Conservation (phyloP, 2,329 filamentous ascomycete genomes). For the Colletotrichum nymphaeae region DNA sequence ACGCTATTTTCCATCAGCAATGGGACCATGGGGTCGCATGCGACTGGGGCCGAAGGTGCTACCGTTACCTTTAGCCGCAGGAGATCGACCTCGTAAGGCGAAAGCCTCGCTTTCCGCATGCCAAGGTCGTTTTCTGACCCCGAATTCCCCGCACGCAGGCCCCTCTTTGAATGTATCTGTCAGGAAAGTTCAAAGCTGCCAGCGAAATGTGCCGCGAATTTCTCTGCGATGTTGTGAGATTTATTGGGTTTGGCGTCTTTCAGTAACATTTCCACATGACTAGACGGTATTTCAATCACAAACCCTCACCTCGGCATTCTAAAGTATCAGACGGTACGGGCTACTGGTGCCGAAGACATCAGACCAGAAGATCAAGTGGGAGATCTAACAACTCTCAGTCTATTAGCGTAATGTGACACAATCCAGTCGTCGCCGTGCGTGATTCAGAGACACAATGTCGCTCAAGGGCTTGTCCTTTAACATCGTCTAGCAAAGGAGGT, state of each 20-base stretch:
- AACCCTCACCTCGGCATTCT: neutral
- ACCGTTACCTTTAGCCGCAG: neutral
- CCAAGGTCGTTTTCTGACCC: constrained; percentile 1
- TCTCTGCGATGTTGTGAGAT: neutral
- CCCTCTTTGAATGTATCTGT: neutral
- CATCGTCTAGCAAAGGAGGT: neutral
- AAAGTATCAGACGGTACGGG: neutral
- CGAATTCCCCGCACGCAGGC: constrained; percentile 27
- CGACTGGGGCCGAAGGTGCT: neutral
- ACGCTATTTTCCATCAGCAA: neutral
- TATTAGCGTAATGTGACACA: neutral
- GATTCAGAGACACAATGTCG: neutral
- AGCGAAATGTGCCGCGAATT: neutral
- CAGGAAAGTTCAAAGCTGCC: neutral
- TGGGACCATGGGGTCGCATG: neutral
- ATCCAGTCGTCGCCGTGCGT: neutral
- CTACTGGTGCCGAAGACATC: neutral
- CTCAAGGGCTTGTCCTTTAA: neutral
- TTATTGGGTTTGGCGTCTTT: neutral
- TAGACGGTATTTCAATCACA: neutral
- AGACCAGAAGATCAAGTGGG: neutral
- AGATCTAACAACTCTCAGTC: neutral
- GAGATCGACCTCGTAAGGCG: neutral
- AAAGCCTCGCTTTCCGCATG: constrained; percentile 15
- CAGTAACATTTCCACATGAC: neutral